Evolutionary conservation across 768 basidiomycete genomes (phyloP).

Genomic region (Phylloporus sp.): DNA sequence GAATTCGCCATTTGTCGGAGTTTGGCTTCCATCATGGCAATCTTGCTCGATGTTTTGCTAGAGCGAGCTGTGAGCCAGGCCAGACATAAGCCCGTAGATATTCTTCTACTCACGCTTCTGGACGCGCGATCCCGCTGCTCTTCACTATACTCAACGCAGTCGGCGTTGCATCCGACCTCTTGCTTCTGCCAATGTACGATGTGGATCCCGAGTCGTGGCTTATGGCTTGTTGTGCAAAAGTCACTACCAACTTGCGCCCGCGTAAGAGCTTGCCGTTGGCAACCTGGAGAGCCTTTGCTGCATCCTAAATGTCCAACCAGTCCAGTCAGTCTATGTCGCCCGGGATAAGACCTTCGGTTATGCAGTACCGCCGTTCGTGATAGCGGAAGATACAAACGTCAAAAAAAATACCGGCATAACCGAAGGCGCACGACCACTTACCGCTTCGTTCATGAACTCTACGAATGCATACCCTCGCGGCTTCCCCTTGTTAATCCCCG

Average conservation of each 20-base stretch:
- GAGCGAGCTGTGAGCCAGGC: conserved; percentile 6
- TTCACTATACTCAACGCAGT: conserved; percentile 90
- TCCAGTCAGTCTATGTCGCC: conserved; percentile 15
- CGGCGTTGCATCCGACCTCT: conserved; percentile 58
- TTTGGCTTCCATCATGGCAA: conserved; percentile 95
- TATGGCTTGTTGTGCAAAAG: conserved; percentile 84
- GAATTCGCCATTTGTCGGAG: conserved; percentile 65
- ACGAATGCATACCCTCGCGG: conserved; percentile 95
- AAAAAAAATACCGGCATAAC: conserved; percentile 20
- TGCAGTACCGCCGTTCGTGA: conserved; percentile 18
- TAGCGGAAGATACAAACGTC: conserved; percentile 22
- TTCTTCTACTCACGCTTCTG: conserved; percentile 39
- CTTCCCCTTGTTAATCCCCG: conserved; percentile 82
- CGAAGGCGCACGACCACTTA: conserved; percentile 43
- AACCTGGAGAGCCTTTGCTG: conserved; percentile 64
- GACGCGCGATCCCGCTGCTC: conserved; percentile 48
- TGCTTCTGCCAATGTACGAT: conserved; percentile 34
- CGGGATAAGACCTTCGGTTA: conserved; percentile 18
- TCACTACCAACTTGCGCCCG: conserved; percentile 87
- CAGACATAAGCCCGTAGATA: neutral
- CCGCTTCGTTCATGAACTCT: conserved; percentile 74
- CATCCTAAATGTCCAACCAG: conserved; percentile 58
- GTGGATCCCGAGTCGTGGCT: conserved; percentile 25
- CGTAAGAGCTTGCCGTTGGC: conserved; percentile 78
- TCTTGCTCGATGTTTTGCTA: conserved; percentile 76